Percentiles rank a stretch among this genome's conserved stretches.
These are phyloP conservation scores for Magnusiomyces suaveolens DNA, from an alignment of 1,139 yeast genomes.

Conservation along the genomic window DNA sequence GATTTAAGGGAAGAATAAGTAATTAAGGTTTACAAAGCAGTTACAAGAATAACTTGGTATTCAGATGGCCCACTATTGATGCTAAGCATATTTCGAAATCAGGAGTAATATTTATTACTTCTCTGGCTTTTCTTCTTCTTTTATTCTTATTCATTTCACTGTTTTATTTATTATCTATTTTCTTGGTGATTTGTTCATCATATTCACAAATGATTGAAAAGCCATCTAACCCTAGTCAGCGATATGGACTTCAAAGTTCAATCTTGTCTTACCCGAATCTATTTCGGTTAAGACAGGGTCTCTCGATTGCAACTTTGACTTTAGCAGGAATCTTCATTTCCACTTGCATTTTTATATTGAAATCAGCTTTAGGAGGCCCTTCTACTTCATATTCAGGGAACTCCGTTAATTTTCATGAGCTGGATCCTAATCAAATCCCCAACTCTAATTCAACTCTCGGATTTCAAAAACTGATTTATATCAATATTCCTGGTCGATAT, in stretches of 20 bases:
- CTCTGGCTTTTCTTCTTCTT: background rate
- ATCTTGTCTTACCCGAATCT: background rate
- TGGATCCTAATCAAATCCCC: background rate
- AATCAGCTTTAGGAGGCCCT: no score
- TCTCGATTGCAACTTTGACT: no score
- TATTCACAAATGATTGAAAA: no score
- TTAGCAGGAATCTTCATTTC: background rate
- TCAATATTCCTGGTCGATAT: slow-evolving; percentile 15
- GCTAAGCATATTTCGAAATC: background rate
- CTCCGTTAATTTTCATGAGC: background rate
- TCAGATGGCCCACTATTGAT: no score
- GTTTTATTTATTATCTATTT: no score
- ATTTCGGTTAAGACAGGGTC: background rate
- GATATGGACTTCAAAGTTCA: background rate
- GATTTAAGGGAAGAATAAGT: background rate
- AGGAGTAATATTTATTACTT: no score
- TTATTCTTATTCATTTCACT: background rate
- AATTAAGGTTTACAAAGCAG: background rate
- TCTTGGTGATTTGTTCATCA: background rate
- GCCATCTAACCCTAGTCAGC: background rate
- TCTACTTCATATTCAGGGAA: background rate
- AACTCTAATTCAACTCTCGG: slow-evolving; percentile 17
- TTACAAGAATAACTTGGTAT: background rate
- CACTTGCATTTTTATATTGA: background rate
- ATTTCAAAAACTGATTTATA: slow-evolving; percentile 16